A percentile compares a stretch with the other conserved stretches of the same genome.
These are phyloP conservation scores for Austroboletus eburneus DNA, from an alignment of 768 basidiomycete species.

Conservation along the genomic window DNA sequence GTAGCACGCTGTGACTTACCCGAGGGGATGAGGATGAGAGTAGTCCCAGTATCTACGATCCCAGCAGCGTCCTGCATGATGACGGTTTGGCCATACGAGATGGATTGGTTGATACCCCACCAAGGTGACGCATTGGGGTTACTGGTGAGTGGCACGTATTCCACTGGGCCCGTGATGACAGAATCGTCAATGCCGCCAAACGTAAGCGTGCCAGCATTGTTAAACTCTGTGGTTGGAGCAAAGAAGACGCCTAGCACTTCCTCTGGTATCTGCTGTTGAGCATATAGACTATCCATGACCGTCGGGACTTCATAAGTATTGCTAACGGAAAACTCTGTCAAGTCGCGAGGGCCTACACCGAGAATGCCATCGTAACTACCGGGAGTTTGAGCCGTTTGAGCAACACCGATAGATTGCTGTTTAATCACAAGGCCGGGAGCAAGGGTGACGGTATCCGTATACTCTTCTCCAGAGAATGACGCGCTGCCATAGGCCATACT, in stretches of 20 bases:
- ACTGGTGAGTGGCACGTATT: slow-evolving; percentile 25
- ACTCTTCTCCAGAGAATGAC: slow-evolving; percentile 9
- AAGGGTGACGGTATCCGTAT: slow-evolving; percentile 12
- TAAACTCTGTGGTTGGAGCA: slow-evolving; percentile 19
- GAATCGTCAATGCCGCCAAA: slow-evolving; percentile 26
- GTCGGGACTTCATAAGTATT: slow-evolving; percentile 25
- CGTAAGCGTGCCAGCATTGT: slow-evolving; percentile 20
- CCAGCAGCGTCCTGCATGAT: neutral
- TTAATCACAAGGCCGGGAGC: slow-evolving; percentile 3
- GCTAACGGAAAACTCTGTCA: slow-evolving; percentile 29
- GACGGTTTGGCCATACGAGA: neutral
- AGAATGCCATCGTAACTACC: slow-evolving; percentile 39
- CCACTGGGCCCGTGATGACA: slow-evolving; percentile 18
- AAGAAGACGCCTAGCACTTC: slow-evolving; percentile 34
- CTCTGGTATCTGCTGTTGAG: slow-evolving; percentile 23
- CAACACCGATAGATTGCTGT: slow-evolving; percentile 36
- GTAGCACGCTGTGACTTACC: neutral
- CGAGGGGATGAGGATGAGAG: neutral
- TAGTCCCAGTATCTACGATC: neutral
- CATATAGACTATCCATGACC: slow-evolving; percentile 33
- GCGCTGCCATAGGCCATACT: neutral
- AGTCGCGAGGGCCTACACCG: slow-evolving; percentile 32
- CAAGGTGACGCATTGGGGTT: neutral
- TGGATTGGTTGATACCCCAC: neutral
- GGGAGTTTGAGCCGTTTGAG: slow-evolving; percentile 23